These are phyloP conservation scores for Blastocystis sp. DNA, from an alignment of 352 stramenopile genomes.

Conservation along the genomic window DNA sequence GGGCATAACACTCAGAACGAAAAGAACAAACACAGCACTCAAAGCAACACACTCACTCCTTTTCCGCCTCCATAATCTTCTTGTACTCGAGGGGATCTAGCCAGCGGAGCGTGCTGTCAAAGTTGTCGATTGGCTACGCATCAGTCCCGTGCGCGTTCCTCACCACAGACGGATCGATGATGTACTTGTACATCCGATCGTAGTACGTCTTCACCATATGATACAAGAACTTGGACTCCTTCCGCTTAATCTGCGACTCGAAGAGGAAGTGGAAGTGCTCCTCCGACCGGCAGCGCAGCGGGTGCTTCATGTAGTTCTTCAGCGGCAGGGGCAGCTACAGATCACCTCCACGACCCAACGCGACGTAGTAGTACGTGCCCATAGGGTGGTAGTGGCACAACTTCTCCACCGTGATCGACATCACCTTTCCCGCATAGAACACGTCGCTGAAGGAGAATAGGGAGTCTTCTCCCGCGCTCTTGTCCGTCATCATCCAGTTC, in stretches of 20 bases:
- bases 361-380: constrained; percentile 62
- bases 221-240: constrained; percentile 49
- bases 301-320: constrained; percentile 38
- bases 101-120: constrained; percentile 34
- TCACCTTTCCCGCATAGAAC: neutral
- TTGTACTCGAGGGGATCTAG: constrained; percentile 49
- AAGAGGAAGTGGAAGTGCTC: constrained; percentile 54
- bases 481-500: constrained; percentile 23
- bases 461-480: neutral
- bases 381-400: constrained; percentile 72
- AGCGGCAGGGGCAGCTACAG: constrained; percentile 24
- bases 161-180: constrained; percentile 16
- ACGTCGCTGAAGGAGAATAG: constrained; percentile 9
- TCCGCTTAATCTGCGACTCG: constrained; percentile 38
- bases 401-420: constrained; percentile 9
- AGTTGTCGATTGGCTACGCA: constrained; percentile 56
- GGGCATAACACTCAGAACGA: too few relatives aligned
- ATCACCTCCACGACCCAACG: neutral
- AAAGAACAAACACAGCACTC: neutral
- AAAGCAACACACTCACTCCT: constrained; percentile 4
- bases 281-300: constrained; percentile 21
- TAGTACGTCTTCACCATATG: constrained; percentile 70
- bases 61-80: constrained; percentile 38
- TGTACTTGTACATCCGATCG: constrained; percentile 42
- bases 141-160: neutral